Conservation (phyloP, 148 eudicot species). For the Persicaria maculosa region DNA sequence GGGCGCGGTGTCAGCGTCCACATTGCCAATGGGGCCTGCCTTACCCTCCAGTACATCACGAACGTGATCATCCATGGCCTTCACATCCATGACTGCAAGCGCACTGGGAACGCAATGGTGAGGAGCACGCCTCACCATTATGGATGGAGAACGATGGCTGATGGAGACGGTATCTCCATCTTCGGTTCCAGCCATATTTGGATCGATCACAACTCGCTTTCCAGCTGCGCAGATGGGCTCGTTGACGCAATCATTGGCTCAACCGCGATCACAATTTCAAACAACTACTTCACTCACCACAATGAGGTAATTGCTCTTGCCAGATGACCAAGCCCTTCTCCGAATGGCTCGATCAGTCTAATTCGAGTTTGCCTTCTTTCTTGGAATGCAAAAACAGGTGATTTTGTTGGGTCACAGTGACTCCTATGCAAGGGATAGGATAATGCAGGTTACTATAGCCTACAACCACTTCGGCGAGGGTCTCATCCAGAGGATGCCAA, state of each 20-base stretch:
- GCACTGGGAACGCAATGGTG: slow-evolving; percentile 87
- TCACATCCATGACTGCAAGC: slow-evolving; percentile 73
- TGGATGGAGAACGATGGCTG: slow-evolving; percentile 79
- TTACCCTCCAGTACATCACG: slow-evolving; percentile 62
- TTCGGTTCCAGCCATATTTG: slow-evolving; percentile 76
- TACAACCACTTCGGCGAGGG: slow-evolving; percentile 96
- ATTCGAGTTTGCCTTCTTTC: neutral
- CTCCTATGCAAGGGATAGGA: slow-evolving; percentile 56
- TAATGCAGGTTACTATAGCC: slow-evolving; percentile 84
- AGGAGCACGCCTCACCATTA: slow-evolving; percentile 72
- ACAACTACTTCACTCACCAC: slow-evolving; percentile 82
- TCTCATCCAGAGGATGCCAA: slow-evolving; percentile 96
- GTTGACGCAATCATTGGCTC: slow-evolving; percentile 79
- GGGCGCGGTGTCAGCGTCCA: slow-evolving; percentile 76
- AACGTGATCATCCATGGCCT: slow-evolving; percentile 83
- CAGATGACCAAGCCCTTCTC: slow-evolving; percentile 20
- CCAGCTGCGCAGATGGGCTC: slow-evolving; percentile 83
- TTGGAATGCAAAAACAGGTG: slow-evolving; percentile 58
- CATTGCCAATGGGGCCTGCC: slow-evolving; percentile 80
- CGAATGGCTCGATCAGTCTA: neutral
- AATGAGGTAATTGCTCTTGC: slow-evolving; percentile 50
- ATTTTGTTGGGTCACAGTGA: slow-evolving; percentile 90
- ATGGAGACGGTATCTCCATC: slow-evolving; percentile 79
- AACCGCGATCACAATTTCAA: slow-evolving; percentile 83
- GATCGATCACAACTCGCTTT: slow-evolving; percentile 76